Base-by-base conservation (phyloP, 768 basidiomycete species). In the Pisolithus microcarpus region DNA sequence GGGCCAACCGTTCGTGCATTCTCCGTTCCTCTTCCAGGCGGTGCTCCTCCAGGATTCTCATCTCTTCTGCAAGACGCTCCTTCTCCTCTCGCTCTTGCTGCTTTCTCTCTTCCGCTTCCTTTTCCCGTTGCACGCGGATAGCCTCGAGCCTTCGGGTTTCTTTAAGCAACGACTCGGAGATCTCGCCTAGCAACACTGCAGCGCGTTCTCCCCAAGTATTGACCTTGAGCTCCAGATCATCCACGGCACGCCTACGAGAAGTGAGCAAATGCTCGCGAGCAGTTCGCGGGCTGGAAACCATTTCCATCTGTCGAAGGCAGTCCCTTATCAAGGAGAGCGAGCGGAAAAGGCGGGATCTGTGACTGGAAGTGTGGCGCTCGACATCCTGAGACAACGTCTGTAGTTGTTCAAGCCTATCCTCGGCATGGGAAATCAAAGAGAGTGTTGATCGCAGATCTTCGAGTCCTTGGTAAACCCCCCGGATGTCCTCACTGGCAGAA, bases 301-400 rank as follows among this genome's bases (percentile, higher is more conserved):
- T 57, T n/a, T 83, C 79, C 72, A 91, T 80, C 21, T 65, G 68
- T 18, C 73, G 72, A 18, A 88, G 67, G 3, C 78, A 64, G 40
- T 80, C 77, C 18, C 76, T 81, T 40, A 82, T 72, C 6, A 74
- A 69, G 16, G 79, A 75, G 39, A 86, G 67, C 0, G 77, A 78
- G 21, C 72, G 71, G 11, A 71, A 64, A 54, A 80, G 69, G 28
- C 63, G 60, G 50, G 65, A 55, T 57, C 71, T 67, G 59, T 72
- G 65, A 4, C 61, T 51, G 42, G 68, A 55, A 44, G 66, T 59
- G 43, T 70, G 56, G 19, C 58, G 53, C 49, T 78, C 72, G 16
- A 78, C 54, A 11, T 70, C 57, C 38, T 57, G 60, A 15, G 64
- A 64, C 21, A 82, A 59, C 18, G 56, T 46, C 24, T 60, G 66